Evolutionary conservation across 2,329 filamentous ascomycete genomes (phyloP), one percentile per base, ranked within the genome.

Genomic region (Talaromyces sp.): DNA sequence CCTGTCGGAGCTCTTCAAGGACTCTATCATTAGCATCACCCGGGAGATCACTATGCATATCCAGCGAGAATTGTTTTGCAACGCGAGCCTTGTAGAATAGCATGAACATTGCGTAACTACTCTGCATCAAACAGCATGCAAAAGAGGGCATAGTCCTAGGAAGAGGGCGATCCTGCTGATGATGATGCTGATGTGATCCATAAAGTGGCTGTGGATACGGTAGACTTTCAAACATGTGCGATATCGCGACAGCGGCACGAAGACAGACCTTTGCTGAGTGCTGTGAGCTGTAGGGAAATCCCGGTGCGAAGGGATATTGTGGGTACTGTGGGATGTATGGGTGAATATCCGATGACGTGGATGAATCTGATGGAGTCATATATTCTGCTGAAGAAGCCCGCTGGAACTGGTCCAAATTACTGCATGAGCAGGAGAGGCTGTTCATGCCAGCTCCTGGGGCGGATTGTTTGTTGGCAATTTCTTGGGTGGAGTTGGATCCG

Each of bases 61-160:
- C 66, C 1, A 62, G 62, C 1, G 65, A 63, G 6, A 65, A 47
- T 22, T 70, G 65, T 35, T 71, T 72, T 42, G 67, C 64, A n/a
- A 74, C 68, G 11, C 70, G 68, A 9, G 70, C 69, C 52, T 75
- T 76, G 57, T 75, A 75, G 49, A 70, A 76, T 7, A 77, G 65
- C 75, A 77, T 78, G 14, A 78, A 62, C 66, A 77, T 69, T 4
- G 75, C 74, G 52, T 78, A 78, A 54, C 75, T 77, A 36, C 72
- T 71, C 55, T 78, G 75, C 74, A 77, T 77, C 7, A 76, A 66
- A 54, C 76, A 78, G 61, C 75, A 77, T 19, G 75, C 75, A 53
- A 77, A 77, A 0, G 73, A 75, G 1, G 76, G 76, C 74, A 78
- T 77, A 2, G 75, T 77, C 5, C 75, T 71, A 4, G 75, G 74